Evolutionary conservation across 768 basidiomycete species (phyloP), one percentile per base, ranked within the genome.

Genomic region (Mycena sanguinolenta): DNA sequence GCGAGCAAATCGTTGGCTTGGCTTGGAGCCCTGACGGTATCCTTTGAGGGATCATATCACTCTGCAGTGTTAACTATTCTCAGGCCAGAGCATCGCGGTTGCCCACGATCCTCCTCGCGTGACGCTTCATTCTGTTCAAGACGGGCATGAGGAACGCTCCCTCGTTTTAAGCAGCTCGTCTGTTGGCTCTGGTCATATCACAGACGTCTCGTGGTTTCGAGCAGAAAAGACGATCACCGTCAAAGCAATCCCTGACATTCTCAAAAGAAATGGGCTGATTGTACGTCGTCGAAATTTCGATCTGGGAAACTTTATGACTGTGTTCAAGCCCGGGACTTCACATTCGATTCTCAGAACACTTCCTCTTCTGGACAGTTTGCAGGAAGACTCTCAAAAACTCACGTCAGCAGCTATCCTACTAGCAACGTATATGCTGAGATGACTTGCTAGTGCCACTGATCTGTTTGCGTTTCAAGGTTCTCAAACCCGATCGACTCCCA

Each of bases 1-100:
- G 81, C 49, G 85, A 87, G 54, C 85, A 87, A 63, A 86, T 93
- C 32, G 83, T 87, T 50, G 89, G 83, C 54, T 75, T 95, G 36
- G 88, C 88, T 16, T 96, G 94, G 95, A 94, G 93, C 79, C 94
- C 95, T 3, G 92, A 92, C 79, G 92, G 95, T 94, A 81, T 65
- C 80, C 58, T 64, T 60, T 23, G 25, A 68, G 36, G 57, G 69
- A 58, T 42, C 44, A n/a, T 9, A 9, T 28, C 9, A 14, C 55
- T 70, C 61, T 50, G 52, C 65, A 21, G 58, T 68, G 65, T 28
- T 67, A 38, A 55, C 57, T 28, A 3, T 27, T 57, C 60, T 21
- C 75, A 92, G 90, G 90, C 59, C 91, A 92, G 79, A 89, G 85
- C 55, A 87, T 96, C 69, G 93, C 92, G 21, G 86, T 94, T 21